phyloP scores from a whole-genome alignment of 1,284 basidiomycete genomes.

The Taiwanofungus camphoratus region DNA sequence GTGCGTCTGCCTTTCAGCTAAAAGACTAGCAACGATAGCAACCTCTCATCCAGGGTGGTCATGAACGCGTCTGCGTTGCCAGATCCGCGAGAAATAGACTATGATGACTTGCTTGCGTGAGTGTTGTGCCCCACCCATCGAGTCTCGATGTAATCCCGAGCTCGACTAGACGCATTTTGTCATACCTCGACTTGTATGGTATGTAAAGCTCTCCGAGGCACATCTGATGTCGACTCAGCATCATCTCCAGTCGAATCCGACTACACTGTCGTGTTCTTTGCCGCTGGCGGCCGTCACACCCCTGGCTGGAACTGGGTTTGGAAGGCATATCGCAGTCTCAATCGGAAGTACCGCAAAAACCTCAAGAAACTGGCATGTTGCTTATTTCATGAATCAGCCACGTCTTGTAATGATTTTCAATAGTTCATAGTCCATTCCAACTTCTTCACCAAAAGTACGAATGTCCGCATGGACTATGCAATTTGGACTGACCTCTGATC shows the following conservation, averaged over 20 bases:
- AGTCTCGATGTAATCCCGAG: background rate
- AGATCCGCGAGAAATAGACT: slow-evolving; percentile 69
- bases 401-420: background rate
- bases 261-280: slow-evolving; percentile 82
- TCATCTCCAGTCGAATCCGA: slow-evolving; percentile 71
- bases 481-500: slow-evolving; percentile 2
- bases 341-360: slow-evolving; percentile 83
- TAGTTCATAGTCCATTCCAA: slow-evolving; percentile 84
- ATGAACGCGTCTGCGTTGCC: slow-evolving; percentile 77
- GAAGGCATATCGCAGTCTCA: slow-evolving; percentile 80
- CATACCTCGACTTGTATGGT: slow-evolving; percentile 78
- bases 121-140: slow-evolving; percentile 29
- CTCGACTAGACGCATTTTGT: slow-evolving; percentile 55
- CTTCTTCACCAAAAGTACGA: slow-evolving; percentile 80
- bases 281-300: slow-evolving; percentile 68
- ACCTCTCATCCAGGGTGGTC: slow-evolving; percentile 53
- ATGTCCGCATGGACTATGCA: background rate
- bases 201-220: slow-evolving; percentile 18
- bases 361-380: slow-evolving; percentile 67
- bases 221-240: background rate
- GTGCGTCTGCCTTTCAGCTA: slow-evolving; percentile 37
- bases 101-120: slow-evolving; percentile 72
- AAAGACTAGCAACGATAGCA: background rate
- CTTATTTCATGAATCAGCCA: slow-evolving; percentile 6
- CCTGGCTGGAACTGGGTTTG: slow-evolving; percentile 88